Conservation (phyloP, 2,329 filamentous ascomycete genomes). For the Raffaelea albimanens region DNA sequence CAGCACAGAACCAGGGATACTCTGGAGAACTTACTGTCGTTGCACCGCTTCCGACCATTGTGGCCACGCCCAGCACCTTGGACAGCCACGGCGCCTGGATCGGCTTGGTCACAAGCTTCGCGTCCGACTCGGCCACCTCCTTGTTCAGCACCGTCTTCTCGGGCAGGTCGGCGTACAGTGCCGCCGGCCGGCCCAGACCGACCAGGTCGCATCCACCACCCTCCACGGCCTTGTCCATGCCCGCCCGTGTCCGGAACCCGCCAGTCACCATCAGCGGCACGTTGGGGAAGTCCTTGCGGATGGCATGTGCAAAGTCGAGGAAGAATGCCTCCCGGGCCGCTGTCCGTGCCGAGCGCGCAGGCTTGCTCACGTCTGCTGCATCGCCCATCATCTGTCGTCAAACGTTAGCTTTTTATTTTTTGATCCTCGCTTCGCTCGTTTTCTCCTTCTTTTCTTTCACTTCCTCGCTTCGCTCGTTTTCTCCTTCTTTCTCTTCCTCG, state of each 20-base stretch:
- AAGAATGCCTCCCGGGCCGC: conserved; percentile 57
- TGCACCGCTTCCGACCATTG: neutral
- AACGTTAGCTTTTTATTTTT: neutral
- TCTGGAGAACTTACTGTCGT: neutral
- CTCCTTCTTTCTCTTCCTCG: too few species aligned
- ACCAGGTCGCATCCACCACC: conserved; percentile 30
- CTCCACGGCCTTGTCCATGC: conserved; percentile 30
- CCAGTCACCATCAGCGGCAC: conserved; percentile 50
- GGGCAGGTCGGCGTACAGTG: conserved; percentile 27
- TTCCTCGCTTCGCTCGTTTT: too few species aligned
- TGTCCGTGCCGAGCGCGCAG: conserved; percentile 29
- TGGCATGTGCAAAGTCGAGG: conserved; percentile 50
- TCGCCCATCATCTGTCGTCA: conserved; percentile 1
- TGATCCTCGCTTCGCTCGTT: neutral
- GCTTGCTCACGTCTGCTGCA: neutral
- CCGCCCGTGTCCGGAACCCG: conserved; percentile 44
- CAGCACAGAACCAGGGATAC: too few species aligned
- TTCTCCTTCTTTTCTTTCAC: conserved; percentile 24
- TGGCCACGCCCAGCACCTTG: neutral
- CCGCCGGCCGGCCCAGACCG: conserved; percentile 29
- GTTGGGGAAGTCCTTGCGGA: conserved; percentile 33
- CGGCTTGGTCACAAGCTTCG: conserved; percentile 19
- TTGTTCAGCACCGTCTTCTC: conserved; percentile 24
- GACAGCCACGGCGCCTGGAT: conserved; percentile 1
- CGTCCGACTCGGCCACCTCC: conserved; percentile 23